phyloP scores from a whole-genome alignment of 192 early-diverging fungal species.

The Podila epicladia region DNA sequence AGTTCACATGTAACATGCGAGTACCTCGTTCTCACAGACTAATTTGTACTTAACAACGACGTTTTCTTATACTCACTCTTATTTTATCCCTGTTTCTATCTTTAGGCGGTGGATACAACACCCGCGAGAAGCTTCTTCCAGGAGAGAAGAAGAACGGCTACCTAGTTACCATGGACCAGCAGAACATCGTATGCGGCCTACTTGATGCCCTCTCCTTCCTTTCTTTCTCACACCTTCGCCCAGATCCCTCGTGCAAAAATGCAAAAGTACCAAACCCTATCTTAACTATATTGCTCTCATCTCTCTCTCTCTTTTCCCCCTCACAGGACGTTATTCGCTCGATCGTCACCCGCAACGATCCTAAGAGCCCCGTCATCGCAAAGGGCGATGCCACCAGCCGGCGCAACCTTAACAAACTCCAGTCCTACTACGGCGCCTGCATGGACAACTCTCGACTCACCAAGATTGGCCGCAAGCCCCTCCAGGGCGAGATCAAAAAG shows the following conservation, averaged over 20 bases:
- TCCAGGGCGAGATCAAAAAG: slow-evolving; percentile 33
- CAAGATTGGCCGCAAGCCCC: slow-evolving; percentile 39
- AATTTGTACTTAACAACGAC: not conserved
- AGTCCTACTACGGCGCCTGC: slow-evolving; percentile 65
- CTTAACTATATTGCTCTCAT: not conserved
- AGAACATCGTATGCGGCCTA: slow-evolving; percentile 8
- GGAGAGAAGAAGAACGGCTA: slow-evolving; percentile 21
- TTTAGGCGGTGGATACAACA: slow-evolving; percentile 20
- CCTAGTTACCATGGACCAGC: slow-evolving; percentile 6
- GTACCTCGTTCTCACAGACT: not conserved
- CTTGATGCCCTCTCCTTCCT: not conserved
- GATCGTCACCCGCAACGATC: slow-evolving; percentile 49
- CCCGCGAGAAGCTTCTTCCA: slow-evolving; percentile 9
- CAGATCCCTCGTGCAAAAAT: not conserved
- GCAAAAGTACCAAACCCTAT: not conserved
- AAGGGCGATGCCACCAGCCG: slow-evolving; percentile 46
- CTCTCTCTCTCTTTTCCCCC: not conserved
- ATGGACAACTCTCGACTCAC: slow-evolving; percentile 49
- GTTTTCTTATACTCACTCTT: not conserved
- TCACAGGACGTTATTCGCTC: slow-evolving; percentile 50
- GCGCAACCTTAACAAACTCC: slow-evolving; percentile 61
- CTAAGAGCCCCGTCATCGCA: slow-evolving; percentile 23
- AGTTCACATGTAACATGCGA: slow-evolving; percentile 65
- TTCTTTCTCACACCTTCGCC: not conserved
- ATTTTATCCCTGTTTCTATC: not conserved